Percentiles rank a stretch among this genome's conserved stretches.
Conservation (phyloP, 352 stramenopile species). For the Plasmopara muralis region DNA sequence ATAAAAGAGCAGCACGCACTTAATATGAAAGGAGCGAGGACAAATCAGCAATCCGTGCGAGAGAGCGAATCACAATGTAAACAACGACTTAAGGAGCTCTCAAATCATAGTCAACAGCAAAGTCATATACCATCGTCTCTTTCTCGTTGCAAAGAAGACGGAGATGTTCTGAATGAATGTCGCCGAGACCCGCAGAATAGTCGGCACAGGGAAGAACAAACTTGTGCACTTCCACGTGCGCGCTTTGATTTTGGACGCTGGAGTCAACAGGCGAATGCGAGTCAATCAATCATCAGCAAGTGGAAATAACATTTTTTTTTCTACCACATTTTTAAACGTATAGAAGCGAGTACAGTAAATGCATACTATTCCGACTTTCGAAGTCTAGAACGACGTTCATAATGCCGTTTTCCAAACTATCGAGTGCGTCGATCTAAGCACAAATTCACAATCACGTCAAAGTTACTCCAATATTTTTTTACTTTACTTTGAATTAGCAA, state of each 20-base stretch:
- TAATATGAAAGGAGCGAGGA: too few species aligned
- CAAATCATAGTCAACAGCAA: constrained; percentile 4
- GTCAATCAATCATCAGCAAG: constrained; percentile 32
- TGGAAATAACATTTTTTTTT: constrained; percentile 22
- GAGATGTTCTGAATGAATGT: constrained; percentile 26
- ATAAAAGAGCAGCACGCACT: not conserved
- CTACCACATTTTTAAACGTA: constrained; percentile 31
- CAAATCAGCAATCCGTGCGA: constrained; percentile 1
- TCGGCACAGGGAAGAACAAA: constrained; percentile 7
- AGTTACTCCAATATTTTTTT: too few species aligned
- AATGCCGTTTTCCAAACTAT: constrained; percentile 41
- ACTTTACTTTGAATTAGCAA: not conserved
- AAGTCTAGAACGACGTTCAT: constrained; percentile 51
- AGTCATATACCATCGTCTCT: constrained; percentile 2
- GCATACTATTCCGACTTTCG: constrained; percentile 49
- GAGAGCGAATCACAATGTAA: constrained; percentile 8
- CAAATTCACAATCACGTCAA: not conserved
- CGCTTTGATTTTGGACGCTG: constrained; percentile 32
- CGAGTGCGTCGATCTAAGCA: constrained; percentile 46
- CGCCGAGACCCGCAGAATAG: constrained; percentile 8
- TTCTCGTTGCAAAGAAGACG: constrained; percentile 11
- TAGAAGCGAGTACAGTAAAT: constrained; percentile 58
- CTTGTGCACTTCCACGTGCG: not conserved
- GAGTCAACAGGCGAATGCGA: constrained; percentile 27
- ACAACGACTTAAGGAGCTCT: constrained; percentile 8